Evolutionary conservation across 768 basidiomycete species (phyloP).

Genomic region (Rhodotorula diobovata): DNA sequence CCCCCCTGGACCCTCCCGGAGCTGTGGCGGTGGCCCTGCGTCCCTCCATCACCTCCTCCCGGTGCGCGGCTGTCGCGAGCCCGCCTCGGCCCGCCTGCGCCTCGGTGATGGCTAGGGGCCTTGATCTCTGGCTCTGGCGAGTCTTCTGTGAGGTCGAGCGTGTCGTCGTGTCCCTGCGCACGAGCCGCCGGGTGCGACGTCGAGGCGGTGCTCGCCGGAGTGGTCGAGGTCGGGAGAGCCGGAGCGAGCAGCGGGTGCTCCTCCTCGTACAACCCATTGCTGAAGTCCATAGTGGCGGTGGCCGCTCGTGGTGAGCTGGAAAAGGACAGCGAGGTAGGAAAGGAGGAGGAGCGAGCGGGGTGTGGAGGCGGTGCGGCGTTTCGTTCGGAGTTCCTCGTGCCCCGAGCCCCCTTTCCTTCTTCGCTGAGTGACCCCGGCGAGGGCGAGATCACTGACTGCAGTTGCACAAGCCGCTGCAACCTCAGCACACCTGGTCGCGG

Average conservation of each 20-base stretch:
- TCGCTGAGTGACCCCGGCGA: too few species aligned
- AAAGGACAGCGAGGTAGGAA: too few species aligned
- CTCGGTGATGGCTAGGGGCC: fast-evolving
- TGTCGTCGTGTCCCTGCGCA: neutral
- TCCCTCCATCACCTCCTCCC: too few species aligned
- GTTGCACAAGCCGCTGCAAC: too few species aligned
- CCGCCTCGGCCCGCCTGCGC: neutral
- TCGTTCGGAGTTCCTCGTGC: too few species aligned
- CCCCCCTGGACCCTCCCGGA: neutral
- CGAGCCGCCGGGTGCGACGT: too few species aligned
- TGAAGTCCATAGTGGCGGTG: slow-evolving; percentile 6
- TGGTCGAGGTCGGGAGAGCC: neutral
- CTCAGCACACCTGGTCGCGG: too few species aligned
- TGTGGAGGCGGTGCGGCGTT: too few species aligned
- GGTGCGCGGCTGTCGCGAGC: neutral
- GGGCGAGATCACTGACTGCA: too few species aligned
- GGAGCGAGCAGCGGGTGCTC: slow-evolving; percentile 1
- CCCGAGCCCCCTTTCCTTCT: too few species aligned
- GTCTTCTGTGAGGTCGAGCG: slow-evolving; percentile 26
- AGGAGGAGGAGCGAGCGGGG: neutral
- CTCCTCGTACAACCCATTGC: slow-evolving; percentile 21
- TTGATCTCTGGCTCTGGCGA: neutral
- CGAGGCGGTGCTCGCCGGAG: neutral
- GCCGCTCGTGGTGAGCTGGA: neutral
- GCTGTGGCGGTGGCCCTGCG: too few species aligned